phyloP scores from a whole-genome alignment of 495 filamentous ascomycete species.

The Melanomma pulvis-pyrius region DNA sequence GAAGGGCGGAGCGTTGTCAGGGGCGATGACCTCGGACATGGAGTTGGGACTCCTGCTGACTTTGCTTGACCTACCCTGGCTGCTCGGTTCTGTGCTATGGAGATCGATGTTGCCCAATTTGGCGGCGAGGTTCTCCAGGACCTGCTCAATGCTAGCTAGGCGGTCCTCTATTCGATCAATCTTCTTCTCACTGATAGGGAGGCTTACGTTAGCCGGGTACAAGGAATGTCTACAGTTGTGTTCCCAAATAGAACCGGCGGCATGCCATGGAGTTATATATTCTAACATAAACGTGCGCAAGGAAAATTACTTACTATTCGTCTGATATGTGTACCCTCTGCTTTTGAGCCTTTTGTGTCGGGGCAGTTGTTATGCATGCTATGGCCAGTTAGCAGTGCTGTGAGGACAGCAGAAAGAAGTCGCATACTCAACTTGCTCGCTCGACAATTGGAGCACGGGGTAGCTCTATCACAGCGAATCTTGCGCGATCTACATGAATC shows the following conservation, averaged over 20 bases:
- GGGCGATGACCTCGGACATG: background rate
- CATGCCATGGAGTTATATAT: no score
- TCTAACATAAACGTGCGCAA: background rate
- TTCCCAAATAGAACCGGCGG: no score
- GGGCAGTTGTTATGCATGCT: slow-evolving; percentile 61
- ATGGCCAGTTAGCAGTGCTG: slow-evolving; percentile 14
- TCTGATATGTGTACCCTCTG: slow-evolving; percentile 68
- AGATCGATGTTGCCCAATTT: slow-evolving; percentile 24
- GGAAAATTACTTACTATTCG: slow-evolving; percentile 59
- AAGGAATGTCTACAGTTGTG: background rate
- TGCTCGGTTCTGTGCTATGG: slow-evolving; percentile 35
- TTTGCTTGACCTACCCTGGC: slow-evolving; percentile 9
- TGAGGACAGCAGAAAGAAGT: background rate
- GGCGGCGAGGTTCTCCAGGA: slow-evolving; percentile 43
- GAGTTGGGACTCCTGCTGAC: slow-evolving; percentile 32
- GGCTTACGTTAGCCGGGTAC: background rate
- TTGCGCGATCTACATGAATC: slow-evolving; percentile 35
- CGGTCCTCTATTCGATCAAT: slow-evolving; percentile 68
- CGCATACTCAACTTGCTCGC: slow-evolving; percentile 43
- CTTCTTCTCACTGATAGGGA: slow-evolving; percentile 60
- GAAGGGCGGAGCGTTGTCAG: slow-evolving; percentile 44
- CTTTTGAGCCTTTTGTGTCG: slow-evolving; percentile 61
- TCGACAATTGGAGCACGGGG: slow-evolving; percentile 54
- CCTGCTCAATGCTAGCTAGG: slow-evolving; percentile 60
- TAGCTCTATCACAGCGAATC: slow-evolving; percentile 52